A percentile compares a stretch with the other conserved stretches of the same genome.
Conservation (phyloP, 495 filamentous ascomycete genomes). For the Trypethelium eluteriae region DNA sequence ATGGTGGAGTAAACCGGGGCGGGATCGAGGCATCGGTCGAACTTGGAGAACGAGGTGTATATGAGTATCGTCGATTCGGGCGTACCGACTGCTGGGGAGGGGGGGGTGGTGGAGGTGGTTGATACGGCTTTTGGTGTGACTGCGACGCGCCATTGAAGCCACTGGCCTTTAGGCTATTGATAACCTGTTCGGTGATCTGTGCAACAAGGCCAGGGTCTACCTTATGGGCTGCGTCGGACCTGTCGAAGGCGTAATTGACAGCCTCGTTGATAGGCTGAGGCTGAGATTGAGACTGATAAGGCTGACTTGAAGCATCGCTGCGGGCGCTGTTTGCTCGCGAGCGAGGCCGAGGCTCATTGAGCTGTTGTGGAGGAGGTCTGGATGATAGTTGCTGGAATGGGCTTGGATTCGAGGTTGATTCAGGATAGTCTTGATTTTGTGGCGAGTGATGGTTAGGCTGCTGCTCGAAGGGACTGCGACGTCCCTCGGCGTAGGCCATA, state of each 20-base stretch:
- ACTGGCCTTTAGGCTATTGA: constrained; percentile 26
- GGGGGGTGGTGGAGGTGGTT: constrained; percentile 22
- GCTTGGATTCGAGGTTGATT: background rate
- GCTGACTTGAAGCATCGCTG: constrained; percentile 12
- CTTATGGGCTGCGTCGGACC: constrained; percentile 29
- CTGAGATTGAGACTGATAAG: constrained; percentile 12
- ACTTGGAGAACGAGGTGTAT: constrained; percentile 15
- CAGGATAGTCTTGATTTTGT: constrained; percentile 2
- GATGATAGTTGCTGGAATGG: background rate
- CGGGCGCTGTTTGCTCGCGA: constrained; percentile 28
- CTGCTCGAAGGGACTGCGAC: constrained; percentile 42
- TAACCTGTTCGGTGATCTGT: constrained; percentile 36
- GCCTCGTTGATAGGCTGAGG: constrained; percentile 35
- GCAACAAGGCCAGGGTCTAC: constrained; percentile 34
- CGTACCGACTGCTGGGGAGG: constrained; percentile 22
- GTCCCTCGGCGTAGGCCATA: constrained; percentile 38
- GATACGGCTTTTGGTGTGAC: constrained; percentile 14
- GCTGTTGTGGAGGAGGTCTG: constrained; percentile 5
- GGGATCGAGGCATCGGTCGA: constrained; percentile 28
- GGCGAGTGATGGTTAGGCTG: constrained; percentile 35
- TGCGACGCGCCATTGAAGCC: constrained; percentile 12
- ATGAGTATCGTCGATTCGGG: constrained; percentile 14
- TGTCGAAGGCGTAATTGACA: constrained; percentile 36
- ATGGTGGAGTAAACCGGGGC: constrained; percentile 39
- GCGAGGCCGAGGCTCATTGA: constrained; percentile 15